Base-by-base conservation (phyloP, 176 grass and related monocot genomes). In the Leersia perrieri region DNA sequence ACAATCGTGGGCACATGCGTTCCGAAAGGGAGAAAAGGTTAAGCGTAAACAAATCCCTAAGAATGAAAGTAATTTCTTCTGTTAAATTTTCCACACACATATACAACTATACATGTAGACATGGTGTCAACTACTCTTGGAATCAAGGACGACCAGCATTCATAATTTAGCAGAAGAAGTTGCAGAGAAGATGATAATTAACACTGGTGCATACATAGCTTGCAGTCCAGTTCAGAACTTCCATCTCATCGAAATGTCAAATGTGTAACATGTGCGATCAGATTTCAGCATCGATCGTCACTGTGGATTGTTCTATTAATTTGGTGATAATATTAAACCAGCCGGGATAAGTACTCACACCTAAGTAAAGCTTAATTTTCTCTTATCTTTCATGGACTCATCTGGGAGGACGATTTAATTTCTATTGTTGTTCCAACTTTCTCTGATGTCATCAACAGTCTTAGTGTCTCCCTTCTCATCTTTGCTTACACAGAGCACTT, bases 381-480 rank as follows among this genome's bases (percentile, higher is more conserved):
- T 85, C 32, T 22, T 12, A 2, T 45, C 22, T 78, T 63, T 55
- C 83, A 11, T n/a, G 83, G 57, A 79, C 25, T 65, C 42, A 66
- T 67, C 60, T 26, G 47, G 39, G 74, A 32, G 26, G 39, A 20
- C 14, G 22, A 36, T 51, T 23, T 57, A 57, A 23, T 45, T 82
- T 70, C 10, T 33, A 14, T 63, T 25, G 1, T 31, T 88, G 40
- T 72, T 66, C 30, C 40, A 63, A 16, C 23, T 65, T 60, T 58
- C 27, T 79, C 10, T 58, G 41, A 73, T 67, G 86, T 78, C 60
- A 73, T 23, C 39, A 23, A 70, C 51, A 22, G 13, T 8, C 12
- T 23, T 8, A 10, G 18, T 9, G 28, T 68, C 8, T 66, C 65
- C 47, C 47, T 7, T 51, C 16, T 51, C 26, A 53, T 5, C 64